phyloP scores from a whole-genome alignment of 768 basidiomycete species.

The Infundibulicybe gibba region DNA sequence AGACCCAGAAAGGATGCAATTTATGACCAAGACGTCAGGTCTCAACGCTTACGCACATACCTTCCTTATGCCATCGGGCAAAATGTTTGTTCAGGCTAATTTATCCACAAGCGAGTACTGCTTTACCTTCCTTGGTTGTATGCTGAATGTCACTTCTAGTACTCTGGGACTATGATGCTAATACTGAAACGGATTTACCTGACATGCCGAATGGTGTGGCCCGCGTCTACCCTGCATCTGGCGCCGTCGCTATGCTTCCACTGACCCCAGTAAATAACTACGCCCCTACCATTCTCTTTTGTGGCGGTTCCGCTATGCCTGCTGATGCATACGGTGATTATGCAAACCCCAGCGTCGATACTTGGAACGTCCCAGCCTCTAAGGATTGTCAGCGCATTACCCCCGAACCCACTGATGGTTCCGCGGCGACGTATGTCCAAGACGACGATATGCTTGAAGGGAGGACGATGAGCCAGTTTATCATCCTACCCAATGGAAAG shows the following conservation, averaged over 20 bases:
- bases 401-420: constrained; percentile 76
- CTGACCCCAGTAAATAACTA: constrained; percentile 89
- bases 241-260: constrained; percentile 86
- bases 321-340: constrained; percentile 76
- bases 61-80: constrained; percentile 72
- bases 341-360: constrained; percentile 66
- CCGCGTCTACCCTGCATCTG: constrained; percentile 88
- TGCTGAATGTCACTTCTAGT: constrained; percentile 20
- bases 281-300: constrained; percentile 82
- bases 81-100: constrained; percentile 82
- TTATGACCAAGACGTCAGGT: constrained; percentile 70
- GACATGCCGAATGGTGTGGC: constrained; percentile 71
- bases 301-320: constrained; percentile 82
- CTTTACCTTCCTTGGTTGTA: constrained; percentile 3
- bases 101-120: constrained; percentile 59
- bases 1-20: constrained; percentile 51
- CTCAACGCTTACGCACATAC: constrained; percentile 76
- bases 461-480: constrained; percentile 91
- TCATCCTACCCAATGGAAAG: constrained; percentile 75
- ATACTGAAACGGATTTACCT: constrained; percentile 61
- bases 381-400: constrained; percentile 79
- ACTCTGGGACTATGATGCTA: constrained; percentile 50
- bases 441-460: constrained; percentile 76
- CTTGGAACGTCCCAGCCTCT: constrained; percentile 69
- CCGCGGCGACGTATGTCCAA: constrained; percentile 52